Percentiles rank a stretch among this genome's conserved stretches.
These are phyloP conservation scores for Fusarium zealandicum DNA, from an alignment of 2,329 filamentous ascomycete genomes.

Conservation along the genomic window DNA sequence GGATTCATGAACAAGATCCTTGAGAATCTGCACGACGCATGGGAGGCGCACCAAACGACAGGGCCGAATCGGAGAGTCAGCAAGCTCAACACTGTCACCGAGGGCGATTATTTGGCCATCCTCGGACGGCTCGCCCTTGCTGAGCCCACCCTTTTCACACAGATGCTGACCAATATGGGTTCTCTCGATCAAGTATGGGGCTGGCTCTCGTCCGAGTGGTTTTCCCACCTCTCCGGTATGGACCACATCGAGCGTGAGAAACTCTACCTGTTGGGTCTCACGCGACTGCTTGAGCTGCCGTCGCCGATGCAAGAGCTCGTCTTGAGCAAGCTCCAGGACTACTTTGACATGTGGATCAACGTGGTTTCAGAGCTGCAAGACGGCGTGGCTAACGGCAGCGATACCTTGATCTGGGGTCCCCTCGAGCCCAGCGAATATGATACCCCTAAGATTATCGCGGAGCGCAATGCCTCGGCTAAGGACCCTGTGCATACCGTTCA, in stretches of 20 bases:
- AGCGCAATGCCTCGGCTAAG: conserved; percentile 59
- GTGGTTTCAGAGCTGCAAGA: conserved; percentile 72
- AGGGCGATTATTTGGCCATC: conserved; percentile 86
- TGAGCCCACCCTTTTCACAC: conserved; percentile 72
- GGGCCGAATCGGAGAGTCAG: conserved; percentile 77
- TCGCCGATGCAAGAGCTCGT: conserved; percentile 65
- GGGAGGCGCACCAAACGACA: conserved; percentile 79
- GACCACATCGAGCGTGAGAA: conserved; percentile 72
- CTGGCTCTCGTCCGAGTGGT: conserved; percentile 71
- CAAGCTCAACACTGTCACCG: conserved; percentile 75
- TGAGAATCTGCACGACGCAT: conserved; percentile 70
- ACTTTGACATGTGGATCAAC: conserved; percentile 78
- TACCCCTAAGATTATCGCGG: conserved; percentile 61
- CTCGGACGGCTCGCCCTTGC: conserved; percentile 80
- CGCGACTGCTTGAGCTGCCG: conserved; percentile 71
- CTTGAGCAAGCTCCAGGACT: conserved; percentile 71
- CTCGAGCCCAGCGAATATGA: conserved; percentile 59
- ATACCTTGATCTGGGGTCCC: conserved; percentile 59
- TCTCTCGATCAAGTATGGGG: conserved; percentile 60
- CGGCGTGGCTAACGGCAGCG: conserved; percentile 59
- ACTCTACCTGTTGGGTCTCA: conserved; percentile 75
- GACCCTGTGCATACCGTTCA: conserved; percentile 75
- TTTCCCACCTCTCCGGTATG: conserved; percentile 72
- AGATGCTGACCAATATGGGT: conserved; percentile 59
- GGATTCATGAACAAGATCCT: conserved; percentile 71